Evolutionary conservation across 768 basidiomycete genomes (phyloP).

Genomic region (Xanthoconium purpureum): DNA sequence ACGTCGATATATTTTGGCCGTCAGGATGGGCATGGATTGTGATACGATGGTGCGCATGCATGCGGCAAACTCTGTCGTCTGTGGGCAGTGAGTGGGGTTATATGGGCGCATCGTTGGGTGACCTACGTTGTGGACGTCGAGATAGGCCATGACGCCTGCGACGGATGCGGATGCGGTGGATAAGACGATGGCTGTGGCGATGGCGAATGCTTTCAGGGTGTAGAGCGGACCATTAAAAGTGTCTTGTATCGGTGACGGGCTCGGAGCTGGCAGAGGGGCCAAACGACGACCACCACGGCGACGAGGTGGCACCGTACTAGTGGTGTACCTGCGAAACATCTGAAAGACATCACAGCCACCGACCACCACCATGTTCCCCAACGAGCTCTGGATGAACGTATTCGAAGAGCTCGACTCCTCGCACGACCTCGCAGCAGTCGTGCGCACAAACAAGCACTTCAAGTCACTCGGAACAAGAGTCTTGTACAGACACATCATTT

Average conservation of each 20-base stretch:
- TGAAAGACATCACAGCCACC: conserved; percentile 4
- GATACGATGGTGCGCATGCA: conserved; percentile 52
- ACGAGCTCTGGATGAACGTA: conserved; percentile 39
- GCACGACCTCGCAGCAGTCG: conserved; percentile 31
- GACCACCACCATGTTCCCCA: conserved; percentile 24
- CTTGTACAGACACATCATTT: conserved; percentile 35
- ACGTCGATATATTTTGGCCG: conserved; percentile 49
- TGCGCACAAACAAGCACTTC: conserved; percentile 32
- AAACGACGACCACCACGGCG: too few species aligned
- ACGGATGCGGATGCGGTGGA: conserved; percentile 44
- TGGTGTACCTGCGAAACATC: too few species aligned
- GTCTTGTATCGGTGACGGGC: conserved; percentile 3
- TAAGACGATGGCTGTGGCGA: conserved; percentile 60
- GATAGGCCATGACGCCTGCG: conserved; percentile 46
- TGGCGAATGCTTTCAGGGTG: conserved; percentile 59
- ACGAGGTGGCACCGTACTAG: too few species aligned
- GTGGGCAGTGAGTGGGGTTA: neutral
- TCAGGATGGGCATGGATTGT: conserved; percentile 46
- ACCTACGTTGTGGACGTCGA: conserved; percentile 55
- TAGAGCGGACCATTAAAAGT: conserved; percentile 51
- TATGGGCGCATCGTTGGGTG: neutral
- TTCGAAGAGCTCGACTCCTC: conserved; percentile 34
- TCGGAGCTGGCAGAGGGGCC: neutral
- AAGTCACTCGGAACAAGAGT: conserved; percentile 27
- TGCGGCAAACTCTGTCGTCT: conserved; percentile 60